phyloP scores from a whole-genome alignment of 2,329 filamentous ascomycete genomes.

The Alternaria triticimaculans region DNA sequence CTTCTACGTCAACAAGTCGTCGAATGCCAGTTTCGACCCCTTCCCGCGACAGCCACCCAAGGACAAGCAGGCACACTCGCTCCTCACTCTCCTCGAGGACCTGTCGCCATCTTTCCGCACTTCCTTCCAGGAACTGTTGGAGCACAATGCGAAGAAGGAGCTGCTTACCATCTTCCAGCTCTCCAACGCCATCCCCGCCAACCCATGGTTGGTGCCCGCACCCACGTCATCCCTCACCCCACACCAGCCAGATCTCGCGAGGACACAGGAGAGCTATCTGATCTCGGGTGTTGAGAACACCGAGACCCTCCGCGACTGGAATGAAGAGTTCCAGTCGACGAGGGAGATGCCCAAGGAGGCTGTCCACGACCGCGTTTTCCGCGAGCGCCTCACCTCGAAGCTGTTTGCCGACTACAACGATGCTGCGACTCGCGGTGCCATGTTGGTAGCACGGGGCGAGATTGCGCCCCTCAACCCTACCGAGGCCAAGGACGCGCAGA shows the following conservation, averaged over 20 bases:
- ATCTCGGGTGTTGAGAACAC: conserved; percentile 91
- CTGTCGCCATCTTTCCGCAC: conserved; percentile 83
- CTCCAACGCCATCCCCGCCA: conserved; percentile 90
- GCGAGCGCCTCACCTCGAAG: conserved; percentile 91
- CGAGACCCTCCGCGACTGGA: conserved; percentile 96
- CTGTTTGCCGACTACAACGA: conserved; percentile 98
- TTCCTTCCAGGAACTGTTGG: conserved; percentile 79
- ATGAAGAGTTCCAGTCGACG: conserved; percentile 97
- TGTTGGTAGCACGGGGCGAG: conserved; percentile 90
- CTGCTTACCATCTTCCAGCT: conserved; percentile 93
- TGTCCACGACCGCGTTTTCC: conserved; percentile 94
- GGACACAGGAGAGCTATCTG: conserved; percentile 91
- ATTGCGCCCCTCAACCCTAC: conserved; percentile 94
- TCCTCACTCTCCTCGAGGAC: conserved; percentile 77
- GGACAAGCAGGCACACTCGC: conserved; percentile 79
- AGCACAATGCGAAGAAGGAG: conserved; percentile 84
- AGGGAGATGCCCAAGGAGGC: conserved; percentile 91
- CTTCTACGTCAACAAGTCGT: conserved; percentile 97
- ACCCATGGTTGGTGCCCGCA: conserved; percentile 86
- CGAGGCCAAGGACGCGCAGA: conserved; percentile 89
- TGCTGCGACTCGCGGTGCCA: conserved; percentile 87
- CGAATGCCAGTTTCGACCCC: conserved; percentile 93
- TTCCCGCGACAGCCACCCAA: conserved; percentile 81
- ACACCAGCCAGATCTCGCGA: conserved; percentile 83
- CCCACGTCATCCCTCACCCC: conserved; percentile 67